A percentile compares a stretch with the other conserved stretches of the same genome.
phyloP scores from a whole-genome alignment of 129 eudicot genomes.

The Erigeron canadensis region DNA sequence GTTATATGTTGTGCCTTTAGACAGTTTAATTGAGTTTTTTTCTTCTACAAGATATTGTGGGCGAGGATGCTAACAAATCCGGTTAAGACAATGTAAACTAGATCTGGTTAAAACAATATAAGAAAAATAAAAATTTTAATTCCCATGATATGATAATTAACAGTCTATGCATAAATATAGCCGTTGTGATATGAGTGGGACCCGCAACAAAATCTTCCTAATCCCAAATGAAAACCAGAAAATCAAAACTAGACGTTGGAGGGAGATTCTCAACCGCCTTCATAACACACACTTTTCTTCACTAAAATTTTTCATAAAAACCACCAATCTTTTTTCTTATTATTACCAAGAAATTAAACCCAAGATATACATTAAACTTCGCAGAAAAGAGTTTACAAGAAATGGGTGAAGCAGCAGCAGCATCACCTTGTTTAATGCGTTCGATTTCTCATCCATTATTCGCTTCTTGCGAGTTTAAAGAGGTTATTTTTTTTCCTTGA shows the following conservation, averaged over 20 bases:
- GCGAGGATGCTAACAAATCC: too few species aligned
- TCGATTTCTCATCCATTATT: conserved; percentile 72
- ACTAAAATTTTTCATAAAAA: not conserved
- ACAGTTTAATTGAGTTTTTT: too few species aligned
- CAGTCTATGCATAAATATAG: conserved; percentile 19
- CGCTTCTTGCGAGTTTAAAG: conserved; percentile 43
- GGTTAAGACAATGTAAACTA: too few species aligned
- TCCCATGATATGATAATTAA: too few species aligned
- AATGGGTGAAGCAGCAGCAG: conserved; percentile 54
- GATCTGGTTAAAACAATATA: too few species aligned
- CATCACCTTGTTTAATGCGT: conserved; percentile 50
- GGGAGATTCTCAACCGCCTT: conserved; percentile 11
- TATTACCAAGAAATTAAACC: not conserved
- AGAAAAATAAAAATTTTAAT: too few species aligned
- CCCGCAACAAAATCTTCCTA: not conserved
- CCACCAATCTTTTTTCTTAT: not conserved
- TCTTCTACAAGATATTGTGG: too few species aligned
- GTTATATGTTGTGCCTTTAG: too few species aligned
- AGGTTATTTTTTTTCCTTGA: conserved; percentile 35
- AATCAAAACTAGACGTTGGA: conserved; percentile 51
- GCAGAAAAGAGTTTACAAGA: conserved; percentile 9
- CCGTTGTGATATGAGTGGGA: conserved; percentile 26
- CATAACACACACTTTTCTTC: conserved; percentile 8
- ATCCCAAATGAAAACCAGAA: conserved; percentile 3
- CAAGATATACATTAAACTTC: conserved; percentile 13